A percentile compares a stretch with the other conserved stretches of the same genome.
Evolutionary conservation across 2,329 filamentous ascomycete genomes (phyloP).

Genomic region (Leptographium radiaticola): DNA sequence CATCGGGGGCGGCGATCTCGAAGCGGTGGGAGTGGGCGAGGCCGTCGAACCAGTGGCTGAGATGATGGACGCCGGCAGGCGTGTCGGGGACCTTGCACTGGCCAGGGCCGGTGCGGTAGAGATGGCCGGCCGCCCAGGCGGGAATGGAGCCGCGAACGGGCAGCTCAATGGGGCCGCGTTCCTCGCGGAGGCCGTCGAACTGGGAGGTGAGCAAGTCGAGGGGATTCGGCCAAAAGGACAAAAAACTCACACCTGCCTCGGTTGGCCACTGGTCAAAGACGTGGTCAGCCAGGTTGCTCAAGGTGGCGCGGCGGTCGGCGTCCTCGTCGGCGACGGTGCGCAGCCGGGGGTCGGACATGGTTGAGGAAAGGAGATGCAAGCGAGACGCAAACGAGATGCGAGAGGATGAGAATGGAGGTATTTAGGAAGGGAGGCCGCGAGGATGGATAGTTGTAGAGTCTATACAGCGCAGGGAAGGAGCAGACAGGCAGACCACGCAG

Average conservation of each 20-base stretch:
- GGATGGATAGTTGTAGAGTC: no score
- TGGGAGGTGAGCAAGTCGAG: constrained; percentile 17
- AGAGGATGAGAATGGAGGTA: not conserved
- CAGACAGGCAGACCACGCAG: no score
- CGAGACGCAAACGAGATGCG: not conserved
- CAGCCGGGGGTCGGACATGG: no score
- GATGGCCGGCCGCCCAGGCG: constrained; percentile 52
- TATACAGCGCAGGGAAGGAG: no score
- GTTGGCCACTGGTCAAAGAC: not conserved
- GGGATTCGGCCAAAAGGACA: not conserved
- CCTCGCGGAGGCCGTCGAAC: constrained; percentile 57
- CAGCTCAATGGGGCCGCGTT: constrained; percentile 51
- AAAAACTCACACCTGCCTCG: not conserved
- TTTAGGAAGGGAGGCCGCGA: no score
- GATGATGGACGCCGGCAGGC: constrained; percentile 42
- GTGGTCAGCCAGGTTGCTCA: not conserved
- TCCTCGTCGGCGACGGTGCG: constrained; percentile 1
- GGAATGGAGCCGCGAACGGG: constrained; percentile 55
- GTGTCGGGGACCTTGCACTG: constrained; percentile 46
- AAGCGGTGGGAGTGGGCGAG: constrained; percentile 61
- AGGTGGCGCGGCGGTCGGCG: not conserved
- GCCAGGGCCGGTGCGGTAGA: constrained; percentile 66
- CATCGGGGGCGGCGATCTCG: constrained; percentile 37
- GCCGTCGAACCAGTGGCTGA: constrained; percentile 73
- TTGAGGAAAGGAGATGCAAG: no score